Conservation (phyloP, 176 grass and related monocot genomes). For the Bothriochloa decipiens region DNA sequence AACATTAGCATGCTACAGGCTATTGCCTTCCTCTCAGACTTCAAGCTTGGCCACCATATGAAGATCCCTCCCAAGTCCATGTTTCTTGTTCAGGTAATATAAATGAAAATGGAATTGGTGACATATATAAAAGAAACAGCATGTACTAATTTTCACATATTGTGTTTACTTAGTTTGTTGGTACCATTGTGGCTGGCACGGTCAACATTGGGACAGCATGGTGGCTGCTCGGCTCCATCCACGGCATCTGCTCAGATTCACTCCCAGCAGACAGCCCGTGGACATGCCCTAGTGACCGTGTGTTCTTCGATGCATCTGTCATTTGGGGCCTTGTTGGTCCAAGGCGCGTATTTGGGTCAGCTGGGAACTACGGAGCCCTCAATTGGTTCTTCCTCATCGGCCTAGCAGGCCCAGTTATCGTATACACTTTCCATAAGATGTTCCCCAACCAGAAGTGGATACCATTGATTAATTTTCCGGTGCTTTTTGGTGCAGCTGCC, state of each 20-base stretch:
- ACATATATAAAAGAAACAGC: neutral
- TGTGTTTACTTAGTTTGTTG: constrained; percentile 48
- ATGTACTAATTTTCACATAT: constrained; percentile 5
- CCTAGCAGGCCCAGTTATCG: constrained; percentile 53
- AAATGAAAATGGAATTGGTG: too few relatives aligned
- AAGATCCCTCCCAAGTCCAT: constrained; percentile 98
- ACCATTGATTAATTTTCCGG: constrained; percentile 78
- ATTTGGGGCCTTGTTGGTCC: constrained; percentile 83
- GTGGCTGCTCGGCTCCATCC: constrained; percentile 71
- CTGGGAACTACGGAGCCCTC: constrained; percentile 53
- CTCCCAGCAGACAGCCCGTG: constrained; percentile 74
- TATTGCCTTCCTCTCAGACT: constrained; percentile 75
- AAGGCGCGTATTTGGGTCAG: neutral
- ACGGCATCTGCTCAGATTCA: constrained; percentile 52
- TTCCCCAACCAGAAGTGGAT: constrained; percentile 70
- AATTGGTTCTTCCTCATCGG: constrained; percentile 86
- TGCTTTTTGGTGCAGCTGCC: constrained; percentile 61
- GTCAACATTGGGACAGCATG: constrained; percentile 73
- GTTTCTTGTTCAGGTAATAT: constrained; percentile 91
- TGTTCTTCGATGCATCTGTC: constrained; percentile 87
- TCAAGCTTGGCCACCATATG: constrained; percentile 98
- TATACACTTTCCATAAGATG: constrained; percentile 59
- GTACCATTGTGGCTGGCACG: constrained; percentile 70
- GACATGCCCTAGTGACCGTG: constrained; percentile 67
- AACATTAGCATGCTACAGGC: constrained; percentile 96